Percentiles rank a stretch among this genome's conserved stretches.
These are phyloP conservation scores for Henckelia pumila DNA, from an alignment of 257 asterid species.

Conservation along the genomic window DNA sequence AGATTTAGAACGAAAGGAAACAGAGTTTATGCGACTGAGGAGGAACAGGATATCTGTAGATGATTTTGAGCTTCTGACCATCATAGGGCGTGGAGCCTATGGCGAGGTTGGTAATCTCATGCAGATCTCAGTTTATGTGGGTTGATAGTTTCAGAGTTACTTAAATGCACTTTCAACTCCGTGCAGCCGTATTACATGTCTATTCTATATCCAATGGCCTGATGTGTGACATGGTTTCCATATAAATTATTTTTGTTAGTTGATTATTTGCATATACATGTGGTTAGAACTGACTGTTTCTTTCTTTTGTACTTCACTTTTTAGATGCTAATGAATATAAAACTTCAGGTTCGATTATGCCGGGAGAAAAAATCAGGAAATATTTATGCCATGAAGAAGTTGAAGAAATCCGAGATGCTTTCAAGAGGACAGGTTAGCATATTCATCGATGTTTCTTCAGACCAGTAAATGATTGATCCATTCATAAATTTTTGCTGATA, in stretches of 20 bases:
- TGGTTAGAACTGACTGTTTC: background rate
- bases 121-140: conserved; percentile 4
- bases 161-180: background rate
- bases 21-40: conserved; percentile 90
- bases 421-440: conserved; percentile 89
- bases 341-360: conserved; percentile 80
- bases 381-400: conserved; percentile 97
- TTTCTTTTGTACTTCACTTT: conserved; percentile 12
- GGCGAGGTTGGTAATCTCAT: conserved; percentile 80
- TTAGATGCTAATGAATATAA: conserved; percentile 13
- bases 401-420: conserved; percentile 97
- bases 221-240: background rate
- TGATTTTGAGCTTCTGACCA: conserved; percentile 93
- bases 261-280: background rate
- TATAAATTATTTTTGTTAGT: background rate
- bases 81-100: conserved; percentile 96
- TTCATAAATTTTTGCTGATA: too few relatives aligned
- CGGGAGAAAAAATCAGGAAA: conserved; percentile 92
- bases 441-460: background rate
- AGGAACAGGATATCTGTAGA: conserved; percentile 97
- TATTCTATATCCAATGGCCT: background rate
- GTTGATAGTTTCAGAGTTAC: background rate
- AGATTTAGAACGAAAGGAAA: conserved; percentile 92
- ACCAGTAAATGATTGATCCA: too few relatives aligned
- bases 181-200: too few relatives aligned